A percentile compares a stretch with the other conserved stretches of the same genome.
These are phyloP conservation scores for Bolboschoenoplectus hybrid DNA, from an alignment of 202 grass and related monocot species.

Conservation along the genomic window DNA sequence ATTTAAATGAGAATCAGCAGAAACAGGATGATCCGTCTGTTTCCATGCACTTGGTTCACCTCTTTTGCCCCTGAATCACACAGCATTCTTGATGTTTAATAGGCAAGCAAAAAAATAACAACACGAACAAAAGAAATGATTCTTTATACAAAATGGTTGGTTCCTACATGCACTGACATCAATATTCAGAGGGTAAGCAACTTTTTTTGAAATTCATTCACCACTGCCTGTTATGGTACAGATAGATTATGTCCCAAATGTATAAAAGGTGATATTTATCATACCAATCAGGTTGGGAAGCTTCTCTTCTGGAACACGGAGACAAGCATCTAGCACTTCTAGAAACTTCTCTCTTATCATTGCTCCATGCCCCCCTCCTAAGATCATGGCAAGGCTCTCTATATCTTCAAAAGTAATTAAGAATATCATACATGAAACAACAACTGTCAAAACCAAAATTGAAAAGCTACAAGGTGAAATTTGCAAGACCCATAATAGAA, in stretches of 20 bases:
- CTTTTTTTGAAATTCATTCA: background rate
- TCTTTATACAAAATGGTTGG: background rate
- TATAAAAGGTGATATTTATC: background rate
- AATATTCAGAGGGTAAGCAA: background rate
- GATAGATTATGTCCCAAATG: background rate
- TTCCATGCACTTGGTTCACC: background rate
- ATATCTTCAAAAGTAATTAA: background rate
- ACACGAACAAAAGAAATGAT: background rate
- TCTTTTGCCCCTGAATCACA: background rate
- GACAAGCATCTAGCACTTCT: background rate
- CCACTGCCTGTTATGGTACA: background rate
- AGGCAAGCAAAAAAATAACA: background rate
- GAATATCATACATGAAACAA: background rate
- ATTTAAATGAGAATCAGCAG: background rate
- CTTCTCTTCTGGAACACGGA: background rate
- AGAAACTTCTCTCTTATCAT: background rate
- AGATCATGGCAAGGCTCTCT: background rate
- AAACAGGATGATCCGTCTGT: background rate
- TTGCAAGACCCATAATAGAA: background rate
- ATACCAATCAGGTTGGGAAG: background rate
- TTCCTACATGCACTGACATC: background rate
- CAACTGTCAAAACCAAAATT: background rate
- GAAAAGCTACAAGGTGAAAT: background rate
- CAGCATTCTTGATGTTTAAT: background rate
- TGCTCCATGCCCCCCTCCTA: background rate